These are phyloP conservation scores for Chlorella sp. DNA, from an alignment of 139 green algal genomes.

Conservation along the genomic window DNA sequence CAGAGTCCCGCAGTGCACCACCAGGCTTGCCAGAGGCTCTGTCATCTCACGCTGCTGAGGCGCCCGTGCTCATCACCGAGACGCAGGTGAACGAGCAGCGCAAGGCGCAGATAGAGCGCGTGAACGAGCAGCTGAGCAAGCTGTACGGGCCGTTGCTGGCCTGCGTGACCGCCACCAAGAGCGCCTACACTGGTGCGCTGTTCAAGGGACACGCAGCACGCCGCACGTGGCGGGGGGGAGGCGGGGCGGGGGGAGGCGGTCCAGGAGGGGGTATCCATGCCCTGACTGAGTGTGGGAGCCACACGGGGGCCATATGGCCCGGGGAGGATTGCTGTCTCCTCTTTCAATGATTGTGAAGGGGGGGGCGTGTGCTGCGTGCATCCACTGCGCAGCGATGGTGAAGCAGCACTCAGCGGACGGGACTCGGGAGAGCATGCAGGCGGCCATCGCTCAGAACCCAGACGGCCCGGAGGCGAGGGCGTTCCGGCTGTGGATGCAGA, in stretches of 20 bases:
- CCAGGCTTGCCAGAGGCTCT: too few species aligned
- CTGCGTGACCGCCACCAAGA: constrained; percentile 67
- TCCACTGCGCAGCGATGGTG: not conserved
- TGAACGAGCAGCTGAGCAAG: constrained; percentile 45
- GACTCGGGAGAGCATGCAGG: constrained; percentile 35
- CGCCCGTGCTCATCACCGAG: too few species aligned
- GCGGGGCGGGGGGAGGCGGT: too few species aligned
- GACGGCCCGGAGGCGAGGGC: constrained; percentile 52
- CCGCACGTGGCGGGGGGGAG: too few species aligned
- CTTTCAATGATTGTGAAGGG: not conserved
- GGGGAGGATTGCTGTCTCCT: not conserved
- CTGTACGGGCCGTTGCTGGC: constrained; percentile 83
- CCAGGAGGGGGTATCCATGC: not conserved
- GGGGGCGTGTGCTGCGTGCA: not conserved
- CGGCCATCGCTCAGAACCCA: constrained; percentile 37
- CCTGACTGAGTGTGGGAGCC: not conserved
- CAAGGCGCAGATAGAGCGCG: too few species aligned
- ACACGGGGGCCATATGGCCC: not conserved
- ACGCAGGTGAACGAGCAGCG: too few species aligned
- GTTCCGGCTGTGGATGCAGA: constrained; percentile 77
- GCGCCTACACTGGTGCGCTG: too few species aligned
- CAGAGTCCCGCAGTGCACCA: too few species aligned
- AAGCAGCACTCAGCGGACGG: constrained; percentile 1
- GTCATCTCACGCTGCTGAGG: too few species aligned
- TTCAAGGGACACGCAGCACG: too few species aligned